Percentiles rank a stretch among this genome's conserved stretches.
Evolutionary conservation across 2,329 filamentous ascomycete species (phyloP).

Genomic region (Diaporthe longicolla): DNA sequence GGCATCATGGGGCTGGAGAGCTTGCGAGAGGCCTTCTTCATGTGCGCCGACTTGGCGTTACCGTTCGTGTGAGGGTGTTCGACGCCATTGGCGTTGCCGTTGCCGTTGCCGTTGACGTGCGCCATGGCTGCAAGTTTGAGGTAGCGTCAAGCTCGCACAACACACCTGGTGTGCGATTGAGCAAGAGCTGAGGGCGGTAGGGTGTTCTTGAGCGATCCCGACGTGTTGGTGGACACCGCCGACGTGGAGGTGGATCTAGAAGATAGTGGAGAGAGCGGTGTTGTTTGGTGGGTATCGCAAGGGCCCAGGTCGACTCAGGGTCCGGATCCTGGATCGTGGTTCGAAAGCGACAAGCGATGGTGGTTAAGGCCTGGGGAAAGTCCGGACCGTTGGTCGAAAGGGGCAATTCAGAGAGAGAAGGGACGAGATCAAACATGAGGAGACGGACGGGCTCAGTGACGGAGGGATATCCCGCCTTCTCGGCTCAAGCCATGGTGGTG

Average conservation of each 20-base stretch:
- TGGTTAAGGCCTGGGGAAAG: slow-evolving; percentile 9
- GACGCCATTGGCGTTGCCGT: slow-evolving; percentile 50
- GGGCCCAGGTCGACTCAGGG: slow-evolving; percentile 9
- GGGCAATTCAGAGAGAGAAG: slow-evolving; percentile 15
- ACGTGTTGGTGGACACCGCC: slow-evolving; percentile 19
- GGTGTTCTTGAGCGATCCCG: slow-evolving; percentile 1
- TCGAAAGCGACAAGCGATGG: neutral
- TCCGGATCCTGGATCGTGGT: neutral
- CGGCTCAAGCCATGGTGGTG: slow-evolving; percentile 24
- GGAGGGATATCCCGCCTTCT: neutral
- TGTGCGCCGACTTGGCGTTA: slow-evolving; percentile 50
- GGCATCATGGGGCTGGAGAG: slow-evolving; percentile 80
- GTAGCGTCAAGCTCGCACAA: slow-evolving; percentile 20
- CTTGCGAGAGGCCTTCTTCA: slow-evolving; percentile 65
- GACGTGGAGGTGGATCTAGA: slow-evolving; percentile 26
- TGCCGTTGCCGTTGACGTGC: slow-evolving; percentile 46
- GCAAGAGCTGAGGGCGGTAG: neutral
- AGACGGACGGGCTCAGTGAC: neutral
- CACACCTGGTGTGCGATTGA: slow-evolving; percentile 25
- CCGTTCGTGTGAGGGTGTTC: slow-evolving; percentile 52
- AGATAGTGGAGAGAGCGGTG: slow-evolving; percentile 18
- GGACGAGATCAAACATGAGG: slow-evolving; percentile 18
- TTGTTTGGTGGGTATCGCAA: slow-evolving; percentile 22
- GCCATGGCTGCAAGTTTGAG: neutral
- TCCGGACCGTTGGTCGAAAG: slow-evolving; percentile 25